Conservation (phyloP, 2,329 filamentous ascomycete genomes). For the Aspergillus aculeatinus region DNA sequence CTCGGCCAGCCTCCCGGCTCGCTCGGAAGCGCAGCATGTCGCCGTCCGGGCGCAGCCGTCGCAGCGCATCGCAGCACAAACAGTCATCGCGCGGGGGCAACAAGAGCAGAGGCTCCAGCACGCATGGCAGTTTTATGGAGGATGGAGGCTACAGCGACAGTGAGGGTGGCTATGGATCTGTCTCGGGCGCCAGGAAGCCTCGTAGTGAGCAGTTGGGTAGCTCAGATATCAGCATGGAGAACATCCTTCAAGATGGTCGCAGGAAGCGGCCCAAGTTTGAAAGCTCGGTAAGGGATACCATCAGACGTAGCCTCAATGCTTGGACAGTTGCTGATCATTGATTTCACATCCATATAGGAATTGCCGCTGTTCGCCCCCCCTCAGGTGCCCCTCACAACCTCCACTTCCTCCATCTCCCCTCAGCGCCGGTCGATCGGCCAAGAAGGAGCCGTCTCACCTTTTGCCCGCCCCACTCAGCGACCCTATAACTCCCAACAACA, state of each 20-base stretch:
- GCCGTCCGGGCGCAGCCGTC: slow-evolving; percentile 67
- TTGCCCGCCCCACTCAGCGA: slow-evolving; percentile 72
- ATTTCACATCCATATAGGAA: slow-evolving; percentile 61
- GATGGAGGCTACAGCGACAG: slow-evolving; percentile 85
- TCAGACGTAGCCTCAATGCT: slow-evolving; percentile 20
- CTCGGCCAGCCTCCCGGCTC: slow-evolving; percentile 67
- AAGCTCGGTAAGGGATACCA: slow-evolving; percentile 65
- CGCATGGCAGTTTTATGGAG: slow-evolving; percentile 61
- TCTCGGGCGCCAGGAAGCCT: slow-evolving; percentile 67
- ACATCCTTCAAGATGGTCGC: slow-evolving; percentile 95
- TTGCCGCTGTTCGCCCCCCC: slow-evolving; percentile 91
- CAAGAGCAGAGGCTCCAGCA: slow-evolving; percentile 67
- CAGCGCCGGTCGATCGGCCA: slow-evolving; percentile 76
- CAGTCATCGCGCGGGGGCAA: slow-evolving; percentile 63
- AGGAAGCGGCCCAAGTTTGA: slow-evolving; percentile 93
- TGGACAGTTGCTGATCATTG: slow-evolving; percentile 8
- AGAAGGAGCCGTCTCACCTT: slow-evolving; percentile 67
- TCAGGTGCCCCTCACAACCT: slow-evolving; percentile 89
- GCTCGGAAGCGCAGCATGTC: slow-evolving; percentile 78
- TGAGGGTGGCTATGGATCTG: slow-evolving; percentile 74
- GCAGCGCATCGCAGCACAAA: slow-evolving; percentile 77
- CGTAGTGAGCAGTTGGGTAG: slow-evolving; percentile 84
- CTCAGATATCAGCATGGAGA: slow-evolving; percentile 96
- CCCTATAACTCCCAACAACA: slow-evolving; percentile 75
- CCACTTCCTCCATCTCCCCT: slow-evolving; percentile 94